These are phyloP conservation scores for Camillea tinctor DNA, from an alignment of 2,329 filamentous ascomycete genomes.

Conservation along the genomic window DNA sequence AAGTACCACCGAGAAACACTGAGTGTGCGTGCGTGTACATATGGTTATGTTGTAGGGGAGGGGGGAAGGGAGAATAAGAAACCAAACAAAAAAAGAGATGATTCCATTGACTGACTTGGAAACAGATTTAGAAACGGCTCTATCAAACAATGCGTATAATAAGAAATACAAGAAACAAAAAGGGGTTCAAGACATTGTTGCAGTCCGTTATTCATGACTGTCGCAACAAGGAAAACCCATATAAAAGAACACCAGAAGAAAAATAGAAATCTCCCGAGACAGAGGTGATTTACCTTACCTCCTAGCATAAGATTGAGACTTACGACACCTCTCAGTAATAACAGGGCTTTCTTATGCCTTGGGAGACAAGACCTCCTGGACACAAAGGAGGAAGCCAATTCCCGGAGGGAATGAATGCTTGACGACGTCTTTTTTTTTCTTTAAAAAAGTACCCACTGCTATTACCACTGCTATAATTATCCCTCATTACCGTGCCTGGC, in stretches of 20 bases:
- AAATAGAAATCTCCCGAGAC: not conserved
- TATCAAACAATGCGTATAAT: too few species aligned
- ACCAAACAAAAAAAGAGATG: not conserved
- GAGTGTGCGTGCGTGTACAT: not conserved
- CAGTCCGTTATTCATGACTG: too few species aligned
- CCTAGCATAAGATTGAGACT: not conserved
- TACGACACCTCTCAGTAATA: not conserved
- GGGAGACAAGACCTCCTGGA: not conserved
- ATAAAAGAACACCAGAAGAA: not conserved
- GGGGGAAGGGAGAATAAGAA: too few species aligned
- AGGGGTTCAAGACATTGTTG: too few species aligned
- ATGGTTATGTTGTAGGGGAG: not conserved
- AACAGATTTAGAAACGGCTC: too few species aligned
- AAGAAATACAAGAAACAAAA: too few species aligned
- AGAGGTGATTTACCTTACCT: not conserved
- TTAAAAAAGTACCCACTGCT: not conserved
- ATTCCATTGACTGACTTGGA: too few species aligned
- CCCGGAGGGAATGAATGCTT: not conserved
- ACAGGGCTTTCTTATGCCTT: not conserved
- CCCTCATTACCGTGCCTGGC: not conserved
- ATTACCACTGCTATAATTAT: not conserved
- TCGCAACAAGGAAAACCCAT: not conserved
- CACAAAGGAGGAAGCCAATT: not conserved
- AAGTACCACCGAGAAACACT: not conserved
- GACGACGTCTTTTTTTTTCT: not conserved